These are phyloP conservation scores for Dionaea muscipula DNA, from an alignment of 179 eudicot genomes.

Conservation along the genomic window DNA sequence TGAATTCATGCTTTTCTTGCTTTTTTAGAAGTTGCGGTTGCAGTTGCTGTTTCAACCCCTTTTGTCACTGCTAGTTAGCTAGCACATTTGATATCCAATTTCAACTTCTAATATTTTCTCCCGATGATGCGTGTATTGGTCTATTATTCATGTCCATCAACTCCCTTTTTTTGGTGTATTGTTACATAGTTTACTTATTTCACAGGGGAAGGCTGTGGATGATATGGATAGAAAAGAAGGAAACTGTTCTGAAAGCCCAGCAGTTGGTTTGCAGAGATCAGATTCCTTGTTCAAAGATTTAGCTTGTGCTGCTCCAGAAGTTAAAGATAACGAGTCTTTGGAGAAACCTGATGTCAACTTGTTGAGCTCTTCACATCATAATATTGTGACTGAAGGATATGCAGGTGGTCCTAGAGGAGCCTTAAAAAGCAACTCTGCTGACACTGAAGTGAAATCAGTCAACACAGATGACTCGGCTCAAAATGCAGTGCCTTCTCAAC, in stretches of 20 bases:
- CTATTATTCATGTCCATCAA: too few relatives aligned
- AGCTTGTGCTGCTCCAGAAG: conserved; percentile 17
- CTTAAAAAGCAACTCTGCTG: conserved; percentile 19
- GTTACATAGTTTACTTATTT: conserved; percentile 7
- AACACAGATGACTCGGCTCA: conserved; percentile 12
- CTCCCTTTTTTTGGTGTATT: too few relatives aligned
- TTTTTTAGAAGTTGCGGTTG: too few relatives aligned
- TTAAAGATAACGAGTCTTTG: conserved; percentile 13
- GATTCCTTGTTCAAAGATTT: conserved; percentile 23
- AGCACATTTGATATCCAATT: too few relatives aligned
- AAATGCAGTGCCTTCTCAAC: conserved; percentile 17
- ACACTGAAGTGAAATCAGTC: conserved; percentile 20
- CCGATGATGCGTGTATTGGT: too few relatives aligned
- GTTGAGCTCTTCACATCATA: conserved; percentile 17
- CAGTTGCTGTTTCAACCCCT: too few relatives aligned
- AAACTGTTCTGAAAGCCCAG: conserved; percentile 17
- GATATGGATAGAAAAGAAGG: conserved; percentile 16
- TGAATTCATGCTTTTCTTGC: too few relatives aligned
- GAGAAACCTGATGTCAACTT: conserved; percentile 9
- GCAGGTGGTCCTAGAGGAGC: conserved; percentile 14
- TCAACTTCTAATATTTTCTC: too few relatives aligned
- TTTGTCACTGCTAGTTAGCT: too few relatives aligned
- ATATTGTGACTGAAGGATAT: conserved; percentile 19
- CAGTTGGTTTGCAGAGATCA: conserved; percentile 17
- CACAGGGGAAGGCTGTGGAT: conserved; percentile 20